Base-by-base conservation (phyloP, 1,284 basidiomycete genomes). In the Cryptococcus maquisensis region DNA sequence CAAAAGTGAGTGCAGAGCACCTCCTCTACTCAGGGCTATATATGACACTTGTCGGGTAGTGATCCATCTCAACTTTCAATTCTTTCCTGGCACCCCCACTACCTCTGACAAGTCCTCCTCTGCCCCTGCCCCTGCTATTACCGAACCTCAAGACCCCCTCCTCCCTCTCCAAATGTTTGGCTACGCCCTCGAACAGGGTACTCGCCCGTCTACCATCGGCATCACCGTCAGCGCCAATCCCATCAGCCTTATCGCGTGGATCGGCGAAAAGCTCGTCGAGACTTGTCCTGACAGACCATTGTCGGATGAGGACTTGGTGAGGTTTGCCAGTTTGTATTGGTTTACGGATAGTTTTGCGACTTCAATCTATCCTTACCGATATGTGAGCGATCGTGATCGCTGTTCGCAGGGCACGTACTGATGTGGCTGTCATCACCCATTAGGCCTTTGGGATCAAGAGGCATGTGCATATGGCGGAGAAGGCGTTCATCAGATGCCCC, bases 301-400 rank as follows among this genome's bases (percentile, higher is more conserved):
- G 2, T 43, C 61, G 13, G 13, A 63, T 40, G 62, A 68, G 35
- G 65, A 63, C 3, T 64, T 77, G 21, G 64, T 77, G 42, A 66
- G 69, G 13, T 72, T 70, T 45, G 57, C 74, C 20, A 70, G 73
- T 10, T 59, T 78, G 21, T 79, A 75, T 68, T 78, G 75, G 69
- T 65, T 69, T 26, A 75, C 76, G 1, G 69, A 73, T 51, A 74
- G 72, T 8, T 75, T 69, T 51, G 67, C 75, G 0, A 66, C 70
- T 0, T 76, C 74, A 10, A 69, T 79, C 53, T 79, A 74, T 55
- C 64, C 73, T 3, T 79, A 79, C 53, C 66, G 77, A 13, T 69
- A 74, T 38, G 71, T 75, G 10, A 62, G 70, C n/a, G n/a, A n/a
- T n/a, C n/a, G n/a, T n/a, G n/a, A n/a, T n/a, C n/a, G n/a, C n/a